Percentiles rank a stretch among this genome's conserved stretches.
phyloP scores from a whole-genome alignment of 2,329 filamentous ascomycete genomes.

The Botryotinia globosa region DNA sequence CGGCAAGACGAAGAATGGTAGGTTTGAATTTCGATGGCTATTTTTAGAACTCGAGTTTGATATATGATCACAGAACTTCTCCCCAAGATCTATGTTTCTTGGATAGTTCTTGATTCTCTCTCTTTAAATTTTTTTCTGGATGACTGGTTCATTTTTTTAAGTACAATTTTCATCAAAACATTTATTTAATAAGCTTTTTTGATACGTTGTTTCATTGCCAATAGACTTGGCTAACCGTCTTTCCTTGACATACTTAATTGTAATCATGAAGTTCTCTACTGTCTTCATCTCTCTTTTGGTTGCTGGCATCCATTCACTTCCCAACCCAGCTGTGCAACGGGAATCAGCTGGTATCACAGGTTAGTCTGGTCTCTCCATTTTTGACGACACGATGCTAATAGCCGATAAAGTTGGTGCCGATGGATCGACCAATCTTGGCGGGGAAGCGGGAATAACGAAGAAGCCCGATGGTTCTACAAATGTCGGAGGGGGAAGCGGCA shows the following conservation, averaged over 20 bases:
- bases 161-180: background rate
- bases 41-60: conserved; percentile 9
- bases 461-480: conserved; percentile 13
- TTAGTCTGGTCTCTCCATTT: background rate
- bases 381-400: background rate
- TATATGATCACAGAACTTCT: conserved; percentile 1
- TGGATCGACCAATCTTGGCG: conserved; percentile 12
- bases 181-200: background rate
- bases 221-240: conserved; percentile 5
- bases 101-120: background rate
- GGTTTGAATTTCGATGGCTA: background rate
- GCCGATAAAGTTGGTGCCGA: background rate
- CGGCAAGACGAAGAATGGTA: background rate
- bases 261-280: conserved; percentile 12
- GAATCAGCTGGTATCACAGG: conserved; percentile 16
- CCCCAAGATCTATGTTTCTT: background rate
- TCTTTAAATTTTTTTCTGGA: background rate
- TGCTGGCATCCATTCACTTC: conserved; percentile 16
- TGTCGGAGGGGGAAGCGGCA: conserved; percentile 9
- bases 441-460: background rate
- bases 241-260: background rate
- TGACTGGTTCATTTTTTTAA: conserved; percentile 16
- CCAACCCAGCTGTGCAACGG: background rate
- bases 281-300: conserved; percentile 8
- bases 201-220: background rate